A percentile compares a stretch with the other conserved stretches of the same genome.
Conservation (phyloP, 257 asterid genomes). For the Nemophila menziesii region DNA sequence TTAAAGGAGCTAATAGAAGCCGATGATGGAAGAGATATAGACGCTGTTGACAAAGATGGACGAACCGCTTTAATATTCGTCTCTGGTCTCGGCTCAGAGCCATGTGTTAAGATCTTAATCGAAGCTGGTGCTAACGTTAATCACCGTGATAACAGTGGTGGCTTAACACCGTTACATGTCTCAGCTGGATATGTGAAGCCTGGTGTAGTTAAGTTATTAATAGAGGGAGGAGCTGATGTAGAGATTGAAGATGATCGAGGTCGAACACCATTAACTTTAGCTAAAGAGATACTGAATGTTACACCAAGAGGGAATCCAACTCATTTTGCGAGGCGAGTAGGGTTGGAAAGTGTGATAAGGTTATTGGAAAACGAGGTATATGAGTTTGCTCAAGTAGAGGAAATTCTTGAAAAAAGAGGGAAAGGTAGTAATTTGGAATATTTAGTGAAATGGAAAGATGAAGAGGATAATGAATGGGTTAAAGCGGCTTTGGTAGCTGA, state of each 20-base stretch:
- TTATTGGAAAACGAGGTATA: constrained; percentile 55
- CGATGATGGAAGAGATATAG: constrained; percentile 53
- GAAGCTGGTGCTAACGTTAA: constrained; percentile 64
- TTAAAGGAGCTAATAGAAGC: constrained; percentile 32
- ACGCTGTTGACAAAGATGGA: constrained; percentile 74
- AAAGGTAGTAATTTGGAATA: constrained; percentile 64
- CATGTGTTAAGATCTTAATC: constrained; percentile 48
- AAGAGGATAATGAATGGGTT: constrained; percentile 82
- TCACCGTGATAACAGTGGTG: constrained; percentile 47
- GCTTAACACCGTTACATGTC: constrained; percentile 75
- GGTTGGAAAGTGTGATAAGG: constrained; percentile 53
- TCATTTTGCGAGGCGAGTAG: constrained; percentile 74
- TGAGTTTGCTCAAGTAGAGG: constrained; percentile 82
- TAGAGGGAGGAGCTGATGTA: constrained; percentile 56
- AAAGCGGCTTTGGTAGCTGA: constrained; percentile 43
- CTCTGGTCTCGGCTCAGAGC: constrained; percentile 82
- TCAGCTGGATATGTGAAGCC: constrained; percentile 84
- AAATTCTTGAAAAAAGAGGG: constrained; percentile 76
- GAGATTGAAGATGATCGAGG: constrained; percentile 50
- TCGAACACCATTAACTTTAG: constrained; percentile 60
- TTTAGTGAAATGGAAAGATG: constrained; percentile 79
- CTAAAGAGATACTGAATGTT: constrained; percentile 47
- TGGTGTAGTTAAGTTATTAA: constrained; percentile 42
- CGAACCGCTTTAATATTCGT: constrained; percentile 84
- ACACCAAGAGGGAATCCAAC: constrained; percentile 58